These are phyloP conservation scores for Aspergillus sergii DNA, from an alignment of 2,329 filamentous ascomycete genomes.

Conservation along the genomic window DNA sequence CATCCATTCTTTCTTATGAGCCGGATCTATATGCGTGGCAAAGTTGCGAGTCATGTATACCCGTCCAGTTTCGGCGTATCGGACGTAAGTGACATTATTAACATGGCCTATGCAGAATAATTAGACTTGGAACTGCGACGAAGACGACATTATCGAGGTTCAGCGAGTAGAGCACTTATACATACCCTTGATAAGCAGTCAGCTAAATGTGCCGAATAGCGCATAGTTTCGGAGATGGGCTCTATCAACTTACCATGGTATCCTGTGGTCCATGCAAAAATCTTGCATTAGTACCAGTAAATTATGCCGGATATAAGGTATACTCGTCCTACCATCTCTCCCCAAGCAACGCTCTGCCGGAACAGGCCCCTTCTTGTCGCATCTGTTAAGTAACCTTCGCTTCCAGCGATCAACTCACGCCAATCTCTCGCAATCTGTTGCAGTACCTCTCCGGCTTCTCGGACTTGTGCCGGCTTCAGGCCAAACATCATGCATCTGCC, in stretches of 20 bases:
- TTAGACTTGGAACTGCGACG: slow-evolving; percentile 3
- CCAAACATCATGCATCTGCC: slow-evolving; percentile 78
- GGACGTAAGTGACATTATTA: slow-evolving; percentile 82
- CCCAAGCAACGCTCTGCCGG: slow-evolving; percentile 73
- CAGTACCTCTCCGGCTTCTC: slow-evolving; percentile 62
- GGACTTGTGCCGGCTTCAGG: slow-evolving; percentile 59
- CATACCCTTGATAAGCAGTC: slow-evolving; percentile 29
- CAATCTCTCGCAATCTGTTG: slow-evolving; percentile 65
- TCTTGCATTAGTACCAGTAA: slow-evolving; percentile 22
- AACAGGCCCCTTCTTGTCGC: slow-evolving; percentile 64
- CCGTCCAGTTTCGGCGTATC: slow-evolving; percentile 79
- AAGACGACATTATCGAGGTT: background rate
- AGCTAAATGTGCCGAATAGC: background rate
- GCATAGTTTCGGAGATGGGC: background rate
- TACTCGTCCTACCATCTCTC: slow-evolving; percentile 69
- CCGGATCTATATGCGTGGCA: slow-evolving; percentile 63
- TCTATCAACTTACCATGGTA: slow-evolving; percentile 44
- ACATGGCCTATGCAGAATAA: slow-evolving; percentile 64
- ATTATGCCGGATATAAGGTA: background rate
- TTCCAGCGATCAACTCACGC: slow-evolving; percentile 71
- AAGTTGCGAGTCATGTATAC: slow-evolving; percentile 78
- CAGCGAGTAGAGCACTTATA: background rate
- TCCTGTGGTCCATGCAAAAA: slow-evolving; percentile 36
- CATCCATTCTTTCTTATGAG: slow-evolving; percentile 65
- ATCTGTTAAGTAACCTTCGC: slow-evolving; percentile 73